Conservation (phyloP, 805 yeast genomes). For the Brettanomyces nanus region DNA sequence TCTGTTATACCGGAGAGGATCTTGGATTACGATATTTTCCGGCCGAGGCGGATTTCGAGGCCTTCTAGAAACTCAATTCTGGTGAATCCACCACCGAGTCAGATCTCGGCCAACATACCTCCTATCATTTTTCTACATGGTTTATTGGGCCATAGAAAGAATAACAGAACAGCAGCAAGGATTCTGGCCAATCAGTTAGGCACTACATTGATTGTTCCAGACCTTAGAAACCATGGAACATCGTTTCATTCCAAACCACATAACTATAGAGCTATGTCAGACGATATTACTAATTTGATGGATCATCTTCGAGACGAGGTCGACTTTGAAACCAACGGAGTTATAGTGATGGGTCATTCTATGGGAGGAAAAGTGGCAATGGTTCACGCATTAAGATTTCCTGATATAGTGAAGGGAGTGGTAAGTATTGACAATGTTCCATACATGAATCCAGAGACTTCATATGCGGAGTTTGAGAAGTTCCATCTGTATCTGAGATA, state of each 20-base stretch:
- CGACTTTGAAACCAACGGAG: slow-evolving; percentile 25
- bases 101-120: slow-evolving; percentile 17
- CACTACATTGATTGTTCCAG: slow-evolving; percentile 59
- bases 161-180: slow-evolving; percentile 70
- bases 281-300: slow-evolving; percentile 65
- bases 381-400: slow-evolving; percentile 67
- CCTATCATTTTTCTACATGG: slow-evolving; percentile 85
- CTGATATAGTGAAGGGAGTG: slow-evolving; percentile 50
- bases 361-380: slow-evolving; percentile 94
- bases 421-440: slow-evolving; percentile 82
- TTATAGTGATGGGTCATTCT: slow-evolving; percentile 62
- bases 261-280: slow-evolving; percentile 68
- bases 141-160: slow-evolving; percentile 70
- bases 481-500: slow-evolving; percentile 19
- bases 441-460: slow-evolving; percentile 36
- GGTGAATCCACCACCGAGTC: slow-evolving; percentile 5
- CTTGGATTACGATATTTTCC: slow-evolving; percentile 6
- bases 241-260: slow-evolving; percentile 69
- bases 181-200: slow-evolving; percentile 34
- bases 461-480: slow-evolving; percentile 22
- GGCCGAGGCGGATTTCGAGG: slow-evolving; percentile 17
- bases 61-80: background rate
- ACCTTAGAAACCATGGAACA: slow-evolving; percentile 83
- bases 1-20: slow-evolving; percentile 1
- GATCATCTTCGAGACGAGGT: slow-evolving; percentile 8